phyloP scores from a whole-genome alignment of 2,329 filamentous ascomycete species.

The Pseudogymnoascus sp. region DNA sequence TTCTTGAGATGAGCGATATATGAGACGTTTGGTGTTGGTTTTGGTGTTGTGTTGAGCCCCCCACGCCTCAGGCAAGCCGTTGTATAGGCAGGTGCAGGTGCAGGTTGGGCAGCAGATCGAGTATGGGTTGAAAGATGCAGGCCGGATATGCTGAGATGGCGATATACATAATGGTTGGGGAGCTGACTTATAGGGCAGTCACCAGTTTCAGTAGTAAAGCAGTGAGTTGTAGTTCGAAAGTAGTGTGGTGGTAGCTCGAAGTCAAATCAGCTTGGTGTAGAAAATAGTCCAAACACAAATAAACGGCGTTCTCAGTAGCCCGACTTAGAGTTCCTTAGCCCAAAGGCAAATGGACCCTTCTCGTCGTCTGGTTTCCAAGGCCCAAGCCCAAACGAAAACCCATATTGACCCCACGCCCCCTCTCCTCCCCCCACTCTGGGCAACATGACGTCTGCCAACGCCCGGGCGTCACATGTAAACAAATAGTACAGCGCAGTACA shows the following conservation, averaged over 20 bases:
- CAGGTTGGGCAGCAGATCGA: conserved; percentile 2
- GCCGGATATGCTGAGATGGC: not conserved
- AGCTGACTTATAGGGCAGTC: not conserved
- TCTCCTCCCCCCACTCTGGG: not conserved
- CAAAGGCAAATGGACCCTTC: conserved; percentile 5
- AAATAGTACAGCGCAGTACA: too few species aligned
- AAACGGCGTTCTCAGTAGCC: not conserved
- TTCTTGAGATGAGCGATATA: not conserved
- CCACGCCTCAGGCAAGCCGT: not conserved
- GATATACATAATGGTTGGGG: conserved; percentile 1
- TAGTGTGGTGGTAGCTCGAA: not conserved
- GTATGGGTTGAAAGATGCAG: not conserved
- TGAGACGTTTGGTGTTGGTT: not conserved
- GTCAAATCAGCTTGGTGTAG: not conserved
- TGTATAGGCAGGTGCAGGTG: conserved; percentile 1
- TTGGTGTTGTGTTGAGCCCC: not conserved
- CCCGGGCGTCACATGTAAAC: not conserved
- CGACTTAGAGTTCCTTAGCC: not conserved
- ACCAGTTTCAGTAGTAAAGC: not conserved
- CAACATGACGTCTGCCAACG: not conserved
- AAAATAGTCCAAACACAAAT: not conserved
- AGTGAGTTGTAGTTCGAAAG: not conserved
- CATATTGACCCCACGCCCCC: not conserved
- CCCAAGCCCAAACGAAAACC: conserved; percentile 2
- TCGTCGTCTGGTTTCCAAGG: not conserved